Evolutionary conservation across 768 basidiomycete genomes (phyloP).

Genomic region (Russula abietina): DNA sequence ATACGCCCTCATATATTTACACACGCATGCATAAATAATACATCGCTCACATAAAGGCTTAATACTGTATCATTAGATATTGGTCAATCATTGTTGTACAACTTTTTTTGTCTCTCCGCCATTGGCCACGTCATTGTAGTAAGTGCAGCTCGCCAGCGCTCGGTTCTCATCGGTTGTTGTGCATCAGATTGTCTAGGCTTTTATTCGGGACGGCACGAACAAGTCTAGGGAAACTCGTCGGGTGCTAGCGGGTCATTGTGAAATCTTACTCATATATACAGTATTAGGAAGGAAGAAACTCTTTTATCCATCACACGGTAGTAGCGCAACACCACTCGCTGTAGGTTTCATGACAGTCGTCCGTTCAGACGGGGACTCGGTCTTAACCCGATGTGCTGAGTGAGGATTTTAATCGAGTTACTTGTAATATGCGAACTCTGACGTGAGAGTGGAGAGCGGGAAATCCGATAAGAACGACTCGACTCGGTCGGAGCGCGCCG

Average conservation of each 20-base stretch:
- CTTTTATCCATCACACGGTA: no score
- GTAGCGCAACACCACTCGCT: not conserved
- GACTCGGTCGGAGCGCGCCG: no score
- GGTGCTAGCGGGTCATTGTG: not conserved
- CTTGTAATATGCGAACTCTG: not conserved
- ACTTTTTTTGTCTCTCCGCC: not conserved
- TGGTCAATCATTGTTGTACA: constrained; percentile 1
- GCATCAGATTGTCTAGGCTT: not conserved
- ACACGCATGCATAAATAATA: not conserved
- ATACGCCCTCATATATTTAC: not conserved
- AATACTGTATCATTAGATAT: constrained; percentile 15
- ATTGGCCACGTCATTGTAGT: not conserved
- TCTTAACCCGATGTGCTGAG: constrained; percentile 6
- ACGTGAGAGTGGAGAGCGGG: not conserved
- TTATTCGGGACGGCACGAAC: not conserved
- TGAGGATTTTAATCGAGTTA: not conserved
- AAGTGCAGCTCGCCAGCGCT: not conserved
- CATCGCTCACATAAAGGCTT: not conserved
- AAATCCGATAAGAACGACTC: no score
- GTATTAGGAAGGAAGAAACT: not conserved
- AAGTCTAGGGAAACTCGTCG: not conserved
- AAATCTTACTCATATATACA: constrained; percentile 1
- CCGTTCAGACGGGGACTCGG: not conserved
- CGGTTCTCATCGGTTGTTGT: not conserved
- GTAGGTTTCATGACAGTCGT: not conserved